Evolutionary conservation across 441 rosid species (phyloP).

Genomic region (Lepidium campestre): DNA sequence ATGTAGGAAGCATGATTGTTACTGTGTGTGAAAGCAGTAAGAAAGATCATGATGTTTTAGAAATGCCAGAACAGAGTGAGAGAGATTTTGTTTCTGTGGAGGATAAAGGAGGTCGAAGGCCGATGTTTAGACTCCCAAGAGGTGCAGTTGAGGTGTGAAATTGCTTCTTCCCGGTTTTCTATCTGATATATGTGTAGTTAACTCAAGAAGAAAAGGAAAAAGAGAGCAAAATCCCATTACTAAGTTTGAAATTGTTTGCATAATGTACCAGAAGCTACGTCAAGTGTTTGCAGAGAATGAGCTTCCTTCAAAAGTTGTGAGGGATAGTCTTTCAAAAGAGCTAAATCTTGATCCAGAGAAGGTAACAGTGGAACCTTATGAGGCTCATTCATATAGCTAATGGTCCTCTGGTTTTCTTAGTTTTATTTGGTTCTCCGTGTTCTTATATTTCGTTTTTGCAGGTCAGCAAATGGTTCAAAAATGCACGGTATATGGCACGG

Average conservation of each 20-base stretch:
- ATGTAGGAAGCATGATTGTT: slow-evolving; percentile 69
- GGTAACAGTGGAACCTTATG: slow-evolving; percentile 36
- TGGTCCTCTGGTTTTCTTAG: not conserved
- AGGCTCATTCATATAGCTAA: not conserved
- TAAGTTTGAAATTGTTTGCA: slow-evolving; percentile 15
- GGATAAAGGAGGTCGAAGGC: slow-evolving; percentile 44
- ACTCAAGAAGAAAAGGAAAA: not conserved
- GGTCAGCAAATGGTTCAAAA: slow-evolving; percentile 99
- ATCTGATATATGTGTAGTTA: slow-evolving; percentile 4
- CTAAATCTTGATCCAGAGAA: slow-evolving; percentile 76
- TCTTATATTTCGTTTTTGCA: slow-evolving; percentile 36
- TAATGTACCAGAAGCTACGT: slow-evolving; percentile 75
- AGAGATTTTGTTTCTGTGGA: slow-evolving; percentile 37
- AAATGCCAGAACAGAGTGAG: slow-evolving; percentile 29
- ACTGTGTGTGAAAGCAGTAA: slow-evolving; percentile 55
- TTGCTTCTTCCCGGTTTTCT: slow-evolving; percentile 3
- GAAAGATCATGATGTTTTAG: slow-evolving; percentile 28
- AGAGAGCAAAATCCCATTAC: not conserved
- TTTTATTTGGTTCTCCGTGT: slow-evolving; percentile 3
- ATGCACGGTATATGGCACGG: slow-evolving; percentile 83
- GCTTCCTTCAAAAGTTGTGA: slow-evolving; percentile 79
- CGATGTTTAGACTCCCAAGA: slow-evolving; percentile 65
- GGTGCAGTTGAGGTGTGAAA: slow-evolving; percentile 68
- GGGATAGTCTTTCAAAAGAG: slow-evolving; percentile 75
- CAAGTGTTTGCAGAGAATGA: slow-evolving; percentile 86